phyloP scores from a whole-genome alignment of 1,139 yeast genomes.

The Debaryomycetaceae sp. region DNA sequence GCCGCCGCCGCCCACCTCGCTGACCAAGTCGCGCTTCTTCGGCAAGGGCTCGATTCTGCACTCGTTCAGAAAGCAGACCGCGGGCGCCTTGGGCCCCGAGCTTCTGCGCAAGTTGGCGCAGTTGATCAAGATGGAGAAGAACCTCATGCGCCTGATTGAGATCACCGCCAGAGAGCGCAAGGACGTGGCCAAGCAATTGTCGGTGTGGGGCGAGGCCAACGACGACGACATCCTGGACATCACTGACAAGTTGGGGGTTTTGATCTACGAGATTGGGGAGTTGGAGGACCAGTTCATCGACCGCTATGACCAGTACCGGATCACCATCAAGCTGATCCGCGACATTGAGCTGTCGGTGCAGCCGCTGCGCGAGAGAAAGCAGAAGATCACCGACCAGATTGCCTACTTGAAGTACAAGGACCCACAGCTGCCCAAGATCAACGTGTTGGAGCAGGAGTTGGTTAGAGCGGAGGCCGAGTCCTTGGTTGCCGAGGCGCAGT shows the following conservation, averaged over 20 bases:
- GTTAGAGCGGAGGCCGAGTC: conserved; percentile 91
- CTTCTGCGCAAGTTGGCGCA: conserved; percentile 71
- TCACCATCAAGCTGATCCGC: conserved; percentile 74
- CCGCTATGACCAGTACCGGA: conserved; percentile 81
- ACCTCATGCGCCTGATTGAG: conserved; percentile 75
- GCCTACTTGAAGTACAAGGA: conserved; percentile 81
- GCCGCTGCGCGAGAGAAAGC: conserved; percentile 84
- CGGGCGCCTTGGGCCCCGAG: conserved; percentile 77
- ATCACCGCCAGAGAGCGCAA: conserved; percentile 74
- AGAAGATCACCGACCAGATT: conserved; percentile 78
- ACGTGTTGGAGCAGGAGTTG: conserved; percentile 79
- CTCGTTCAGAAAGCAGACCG: conserved; percentile 64
- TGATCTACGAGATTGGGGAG: conserved; percentile 79
- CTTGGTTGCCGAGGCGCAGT: conserved; percentile 85
- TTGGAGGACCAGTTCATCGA: conserved; percentile 84
- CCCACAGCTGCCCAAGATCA: conserved; percentile 78
- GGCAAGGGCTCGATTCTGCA: conserved; percentile 69
- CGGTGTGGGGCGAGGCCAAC: conserved; percentile 80
- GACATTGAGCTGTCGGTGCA: conserved; percentile 85
- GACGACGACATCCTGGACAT: conserved; percentile 84
- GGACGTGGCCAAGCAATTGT: conserved; percentile 79
- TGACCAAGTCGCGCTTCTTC: conserved; percentile 65
- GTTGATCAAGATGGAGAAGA: conserved; percentile 78
- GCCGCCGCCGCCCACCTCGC: conserved; percentile 77
- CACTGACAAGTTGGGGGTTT: conserved; percentile 81